A percentile compares a stretch with the other conserved stretches of the same genome.
Conservation (phyloP, 1,139 yeast species). For the Saccharomycopsis phalli region DNA sequence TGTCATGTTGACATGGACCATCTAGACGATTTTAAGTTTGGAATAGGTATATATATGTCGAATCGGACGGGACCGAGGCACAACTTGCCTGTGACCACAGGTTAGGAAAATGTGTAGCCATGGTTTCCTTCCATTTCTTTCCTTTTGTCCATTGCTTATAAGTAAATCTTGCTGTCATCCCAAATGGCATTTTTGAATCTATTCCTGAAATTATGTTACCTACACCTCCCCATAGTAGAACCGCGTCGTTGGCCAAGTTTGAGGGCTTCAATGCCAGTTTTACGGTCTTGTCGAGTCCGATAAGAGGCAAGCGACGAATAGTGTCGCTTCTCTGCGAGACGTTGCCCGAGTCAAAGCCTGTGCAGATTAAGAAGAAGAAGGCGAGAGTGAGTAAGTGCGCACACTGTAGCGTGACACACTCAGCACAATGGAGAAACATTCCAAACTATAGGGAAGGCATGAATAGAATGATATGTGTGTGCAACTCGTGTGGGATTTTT, state of each 20-base stretch:
- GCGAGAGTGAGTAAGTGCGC: background rate
- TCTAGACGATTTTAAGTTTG: slow-evolving; percentile 1
- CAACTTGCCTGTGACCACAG: too few relatives aligned
- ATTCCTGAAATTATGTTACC: too few relatives aligned
- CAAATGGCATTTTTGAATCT: too few relatives aligned
- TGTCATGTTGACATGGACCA: slow-evolving; percentile 3
- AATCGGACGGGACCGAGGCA: too few relatives aligned
- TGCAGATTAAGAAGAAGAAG: background rate
- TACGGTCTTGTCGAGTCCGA: background rate
- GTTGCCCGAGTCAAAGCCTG: background rate
- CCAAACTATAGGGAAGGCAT: background rate
- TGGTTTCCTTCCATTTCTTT: too few relatives aligned
- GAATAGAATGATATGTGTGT: slow-evolving; percentile 1
- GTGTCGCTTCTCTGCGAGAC: background rate
- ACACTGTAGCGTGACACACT: background rate
- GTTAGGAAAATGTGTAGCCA: too few relatives aligned
- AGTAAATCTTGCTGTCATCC: too few relatives aligned
- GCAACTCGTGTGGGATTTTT: slow-evolving; percentile 5
- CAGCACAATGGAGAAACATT: slow-evolving; percentile 2
- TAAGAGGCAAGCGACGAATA: background rate
- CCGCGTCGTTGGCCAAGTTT: background rate
- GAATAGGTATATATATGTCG: background rate
- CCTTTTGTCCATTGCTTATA: too few relatives aligned
- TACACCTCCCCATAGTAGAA: slow-evolving; percentile 2
- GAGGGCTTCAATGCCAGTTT: background rate